Base-by-base conservation (phyloP, 768 basidiomycete species). In the Macrocybe gigantea region DNA sequence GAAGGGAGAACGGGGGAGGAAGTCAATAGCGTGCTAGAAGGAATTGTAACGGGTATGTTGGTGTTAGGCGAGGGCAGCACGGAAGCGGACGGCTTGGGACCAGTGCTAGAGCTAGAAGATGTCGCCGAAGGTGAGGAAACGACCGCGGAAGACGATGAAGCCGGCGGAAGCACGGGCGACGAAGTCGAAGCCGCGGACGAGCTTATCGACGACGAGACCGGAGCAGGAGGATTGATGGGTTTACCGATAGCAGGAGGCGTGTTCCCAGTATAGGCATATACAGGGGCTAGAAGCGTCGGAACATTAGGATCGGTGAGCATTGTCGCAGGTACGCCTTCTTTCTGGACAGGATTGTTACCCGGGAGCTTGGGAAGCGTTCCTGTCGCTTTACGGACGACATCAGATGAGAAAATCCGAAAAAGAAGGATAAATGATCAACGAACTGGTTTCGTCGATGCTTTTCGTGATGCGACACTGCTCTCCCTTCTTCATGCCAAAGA, bases 321-420 rank as follows among this genome's bases (percentile, higher is more conserved):
- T 2, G 61, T 58, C 6, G 72, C 73, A 33, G 50, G 56, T 34
- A 49, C 52, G 30, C 70, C 72, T 45, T 60, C 65, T 5, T 56
- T 55, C 44, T 71, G 66, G 14, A 80, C 72, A 7, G 77, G 76
- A 59, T 79, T 79, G 62, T 78, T 78, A 33, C 78, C 78, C 2
- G 77, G 78, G 33, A 80, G 72, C 33, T 67, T 65, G 32, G 58
- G 22, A 37, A 80, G 49, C 5, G 68, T 76, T 44, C 77, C 78
- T 32, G 69, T 71, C 8, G 69, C 77, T 80, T 48, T 29, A 47
- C 22, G 9, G 31, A 13, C 41, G 31, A 34, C 14, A 53, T 53
- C 29, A 55, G 29, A 33, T 29, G 48, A 37, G 9, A 22, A 22
- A 14, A 33, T 10, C 31, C 36, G 13, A 44, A 29, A 46, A 37